Evolutionary conservation across 192 early-diverging fungal genomes (phyloP), one percentile per base, ranked within the genome.

Genomic region (Backusella australiensis): DNA sequence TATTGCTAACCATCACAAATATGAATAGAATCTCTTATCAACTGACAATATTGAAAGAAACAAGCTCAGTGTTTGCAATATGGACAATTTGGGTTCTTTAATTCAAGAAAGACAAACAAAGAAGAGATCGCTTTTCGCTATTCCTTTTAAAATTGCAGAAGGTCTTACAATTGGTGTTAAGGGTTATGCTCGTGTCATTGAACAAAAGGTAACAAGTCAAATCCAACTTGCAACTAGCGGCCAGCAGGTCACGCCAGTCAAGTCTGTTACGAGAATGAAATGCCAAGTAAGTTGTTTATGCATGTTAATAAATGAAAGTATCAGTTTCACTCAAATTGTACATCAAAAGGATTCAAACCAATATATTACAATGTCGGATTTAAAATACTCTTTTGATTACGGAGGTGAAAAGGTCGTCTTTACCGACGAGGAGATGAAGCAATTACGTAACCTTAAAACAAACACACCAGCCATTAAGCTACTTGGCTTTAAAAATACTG

Each of bases 381-480:
- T 94, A 72, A 92, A 93, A 68, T 90, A 86, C 32, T 91, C 77
- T 73, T 95, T 87, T 84, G 73, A 75, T 34, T 93, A 90, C 84
- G 94, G 94, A 35, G 93, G 89, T 4, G 77, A 83, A 67, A 91
- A 89, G 72, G 82, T 87, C 32, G 82, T 93, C 6, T 96, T 95
- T 71, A 89, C 92, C 0, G 92, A 90, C 67, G 90, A 92, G 1
- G 94, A 96, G 46, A 56, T 92, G 14, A 69, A 77, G 0, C 71
- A 86, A 49, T 87, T 95, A n/a, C 87, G 87, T 69, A 81, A 83
- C 7, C 85, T 93, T 75, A 87, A 89, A 6, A 87, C 91, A 85
- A 26, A 4, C 1, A 14, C 7, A 0, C 21, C 21, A 12, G 94
- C 90, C 14, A 14, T 96, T 15, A 77, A 77, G 1, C 65, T 95